Conservation (phyloP, 1,284 basidiomycete species). For the Sparassis latifolia region DNA sequence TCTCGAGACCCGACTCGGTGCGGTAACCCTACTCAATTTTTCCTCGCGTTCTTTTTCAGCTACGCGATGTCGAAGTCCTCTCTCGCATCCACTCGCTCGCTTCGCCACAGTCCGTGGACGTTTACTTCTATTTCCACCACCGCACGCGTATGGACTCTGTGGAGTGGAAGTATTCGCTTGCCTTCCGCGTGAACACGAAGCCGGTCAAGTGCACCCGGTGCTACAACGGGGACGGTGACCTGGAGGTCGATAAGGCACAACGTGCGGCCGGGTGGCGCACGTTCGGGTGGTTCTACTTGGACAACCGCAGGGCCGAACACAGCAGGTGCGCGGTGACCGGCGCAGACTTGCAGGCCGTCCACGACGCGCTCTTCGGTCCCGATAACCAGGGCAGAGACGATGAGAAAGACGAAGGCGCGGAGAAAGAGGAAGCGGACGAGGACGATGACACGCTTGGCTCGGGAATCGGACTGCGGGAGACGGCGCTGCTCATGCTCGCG, state of each 20-base stretch:
- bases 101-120: not conserved
- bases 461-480: not conserved
- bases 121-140: not conserved
- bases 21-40: too few species aligned
- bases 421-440: too few species aligned
- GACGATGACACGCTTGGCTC: not conserved
- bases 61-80: not conserved
- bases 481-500: not conserved
- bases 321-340: not conserved
- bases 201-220: not conserved
- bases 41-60: too few species aligned
- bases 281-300: not conserved
- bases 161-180: not conserved
- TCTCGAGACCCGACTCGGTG: not conserved
- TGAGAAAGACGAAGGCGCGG: too few species aligned
- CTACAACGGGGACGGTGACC: not conserved
- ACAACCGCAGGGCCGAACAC: not conserved
- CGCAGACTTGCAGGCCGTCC: not conserved
- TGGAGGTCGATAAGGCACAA: not conserved
- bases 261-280: not conserved
- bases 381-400: not conserved
- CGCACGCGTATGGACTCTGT: not conserved
- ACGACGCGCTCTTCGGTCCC: not conserved
- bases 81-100: not conserved
- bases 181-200: not conserved